Percentiles rank a stretch among this genome's conserved stretches.
Conservation (phyloP, 768 basidiomycete species). For the Lactarius hengduanensis region DNA sequence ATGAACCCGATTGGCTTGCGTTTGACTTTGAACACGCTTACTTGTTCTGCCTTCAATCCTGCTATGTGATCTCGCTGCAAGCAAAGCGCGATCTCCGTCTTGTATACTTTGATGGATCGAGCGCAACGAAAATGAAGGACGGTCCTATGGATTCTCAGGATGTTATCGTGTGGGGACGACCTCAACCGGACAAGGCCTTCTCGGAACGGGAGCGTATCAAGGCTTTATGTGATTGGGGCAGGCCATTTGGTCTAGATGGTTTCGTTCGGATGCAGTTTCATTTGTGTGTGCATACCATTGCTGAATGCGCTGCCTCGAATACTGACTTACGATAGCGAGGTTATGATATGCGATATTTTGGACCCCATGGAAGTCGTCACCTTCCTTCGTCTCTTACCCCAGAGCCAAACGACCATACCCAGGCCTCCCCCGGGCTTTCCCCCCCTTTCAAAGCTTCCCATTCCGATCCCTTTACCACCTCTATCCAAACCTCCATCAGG, state of each 20-base stretch:
- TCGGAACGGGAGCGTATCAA: slow-evolving; percentile 33
- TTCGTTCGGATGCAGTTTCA: slow-evolving; percentile 33
- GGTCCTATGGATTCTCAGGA: slow-evolving; percentile 41
- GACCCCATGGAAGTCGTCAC: slow-evolving; percentile 22
- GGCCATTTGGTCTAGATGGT: slow-evolving; percentile 35
- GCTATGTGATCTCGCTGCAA: slow-evolving; percentile 14
- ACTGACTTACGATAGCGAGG: slow-evolving; percentile 9
- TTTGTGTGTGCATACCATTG: slow-evolving; percentile 19
- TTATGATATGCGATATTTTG: slow-evolving; percentile 1
- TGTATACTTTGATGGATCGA: slow-evolving; percentile 27
- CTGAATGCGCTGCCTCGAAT: no score
- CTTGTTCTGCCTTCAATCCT: slow-evolving; percentile 10
- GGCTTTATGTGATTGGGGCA: slow-evolving; percentile 38
- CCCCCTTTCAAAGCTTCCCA: no score
- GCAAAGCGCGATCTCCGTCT: slow-evolving; percentile 25
- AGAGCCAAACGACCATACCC: background rate
- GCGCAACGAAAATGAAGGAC: slow-evolving; percentile 29
- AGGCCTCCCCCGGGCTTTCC: background rate
- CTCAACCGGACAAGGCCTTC: slow-evolving; percentile 25
- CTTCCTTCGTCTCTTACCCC: slow-evolving; percentile 14
- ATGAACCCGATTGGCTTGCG: slow-evolving; percentile 24
- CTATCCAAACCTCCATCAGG: slow-evolving; percentile 21
- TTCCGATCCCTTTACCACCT: background rate
- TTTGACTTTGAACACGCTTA: slow-evolving; percentile 27
- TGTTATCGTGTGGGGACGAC: slow-evolving; percentile 36